A percentile compares a stretch with the other conserved stretches of the same genome.
Conservation (phyloP, 2,329 filamentous ascomycete genomes). For the Verticillium nonalfalfae region DNA sequence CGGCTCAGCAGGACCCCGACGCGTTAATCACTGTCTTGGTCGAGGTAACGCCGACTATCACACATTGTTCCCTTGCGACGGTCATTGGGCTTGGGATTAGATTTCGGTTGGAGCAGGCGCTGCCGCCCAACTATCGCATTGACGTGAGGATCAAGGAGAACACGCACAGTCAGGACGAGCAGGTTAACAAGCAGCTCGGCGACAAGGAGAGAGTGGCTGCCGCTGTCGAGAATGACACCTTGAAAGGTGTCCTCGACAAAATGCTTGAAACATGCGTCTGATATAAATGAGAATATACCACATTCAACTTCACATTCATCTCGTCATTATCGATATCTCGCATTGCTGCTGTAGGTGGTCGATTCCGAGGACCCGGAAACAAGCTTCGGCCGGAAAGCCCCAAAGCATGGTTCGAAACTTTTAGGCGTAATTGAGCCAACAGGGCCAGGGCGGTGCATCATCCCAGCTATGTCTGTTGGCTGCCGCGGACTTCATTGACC, state of each 20-base stretch:
- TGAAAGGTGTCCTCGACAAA: constrained; percentile 83
- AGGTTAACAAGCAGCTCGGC: constrained; percentile 92
- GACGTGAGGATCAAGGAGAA: constrained; percentile 94
- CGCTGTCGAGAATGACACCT: constrained; percentile 85
- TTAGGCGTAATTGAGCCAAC: no score
- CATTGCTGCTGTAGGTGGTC: no score
- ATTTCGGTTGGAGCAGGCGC: constrained; percentile 81
- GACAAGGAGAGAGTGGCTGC: constrained; percentile 97
- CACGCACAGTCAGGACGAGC: constrained; percentile 89
- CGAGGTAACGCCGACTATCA: constrained; percentile 91
- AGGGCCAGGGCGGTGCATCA: not conserved
- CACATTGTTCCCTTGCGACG: constrained; percentile 92
- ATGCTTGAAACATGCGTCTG: constrained; percentile 84
- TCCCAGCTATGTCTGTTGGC: not conserved
- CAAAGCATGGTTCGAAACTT: no score
- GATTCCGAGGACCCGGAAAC: no score
- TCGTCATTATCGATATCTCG: not conserved
- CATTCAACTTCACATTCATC: not conserved
- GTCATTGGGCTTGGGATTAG: constrained; percentile 92
- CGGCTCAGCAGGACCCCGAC: constrained; percentile 42
- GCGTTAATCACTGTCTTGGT: constrained; percentile 71
- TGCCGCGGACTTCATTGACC: not conserved
- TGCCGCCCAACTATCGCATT: constrained; percentile 86
- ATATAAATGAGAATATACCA: constrained; percentile 7
- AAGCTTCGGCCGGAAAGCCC: no score